These are phyloP conservation scores for Prunus persica DNA, from an alignment of 306 rosid species.

Conservation along the genomic window Prunus_persica_NCBIv2 NC_034016.1:10173001-10173500, in stretches of 20 bases:
- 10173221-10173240: too few relatives aligned
- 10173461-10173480: neutral
- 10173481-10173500: neutral
- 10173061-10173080: neutral
- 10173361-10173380: slow-evolving; percentile 2
- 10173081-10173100: neutral
- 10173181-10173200: too few relatives aligned
- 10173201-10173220: too few relatives aligned
- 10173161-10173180: too few relatives aligned
- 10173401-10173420: too few relatives aligned
- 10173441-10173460: neutral
- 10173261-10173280: slow-evolving; percentile 1
- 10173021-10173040: slow-evolving; percentile 13
- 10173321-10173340: neutral
- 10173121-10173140: too few relatives aligned
- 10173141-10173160: too few relatives aligned
- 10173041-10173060: neutral
- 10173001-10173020: slow-evolving; percentile 13
- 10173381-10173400: neutral
- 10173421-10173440: neutral
- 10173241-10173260: neutral
- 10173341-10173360: neutral
- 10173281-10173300: slow-evolving; percentile 5
- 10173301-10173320: neutral
- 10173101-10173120: too few relatives aligned